Base-by-base conservation (phyloP, 768 basidiomycete genomes). In the Amanita pseudoporphyria region DNA sequence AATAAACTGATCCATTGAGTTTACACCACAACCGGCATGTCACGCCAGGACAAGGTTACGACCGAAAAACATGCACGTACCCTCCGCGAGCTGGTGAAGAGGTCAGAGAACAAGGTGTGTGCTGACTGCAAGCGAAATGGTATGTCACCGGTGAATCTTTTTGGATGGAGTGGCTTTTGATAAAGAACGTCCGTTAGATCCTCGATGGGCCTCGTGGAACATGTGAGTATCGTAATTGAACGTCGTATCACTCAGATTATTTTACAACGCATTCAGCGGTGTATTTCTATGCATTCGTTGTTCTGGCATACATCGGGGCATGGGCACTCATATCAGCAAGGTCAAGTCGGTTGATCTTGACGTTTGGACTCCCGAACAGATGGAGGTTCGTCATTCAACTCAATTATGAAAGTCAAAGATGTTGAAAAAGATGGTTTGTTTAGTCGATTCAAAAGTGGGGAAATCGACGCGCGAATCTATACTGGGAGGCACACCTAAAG, bases 151-250 rank as follows among this genome's bases (percentile, higher is more conserved):
- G 19, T 19, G 18, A 19, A 16, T 22, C 16, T 22, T 40, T 31
- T 13, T 28, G 30, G 32, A 42, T 5, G 52, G 39, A 13, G 33
- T 13, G 44, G 5, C 33, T 54, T 48, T 39, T 49, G 45, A 14
- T 52, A 22, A 37, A 32, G 47, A n/a, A 49, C 39, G 42, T 49
- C 22, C 21, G 44, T 13, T 56, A 96, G 94, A 98, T 73, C 90
- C 95, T 38, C 77, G 95, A 58, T 99, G 95, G 95, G 95, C 95
- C 37, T 92, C 91, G 6, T 96, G 93, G 87, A 98, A 97, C 64
- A 67, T 97, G 87, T 91, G 61, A 56, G 82, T 60, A 3, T 33
- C 26, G 6, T 37, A 18, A 18, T 32, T 28, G 1, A 5, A 12
- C 19, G 12, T 3, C 33, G 21, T 16, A 9, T 19, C 22, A 12